These are phyloP conservation scores for Xanthoconium purpureum DNA, from an alignment of 768 basidiomycete species.

Conservation along the genomic window DNA sequence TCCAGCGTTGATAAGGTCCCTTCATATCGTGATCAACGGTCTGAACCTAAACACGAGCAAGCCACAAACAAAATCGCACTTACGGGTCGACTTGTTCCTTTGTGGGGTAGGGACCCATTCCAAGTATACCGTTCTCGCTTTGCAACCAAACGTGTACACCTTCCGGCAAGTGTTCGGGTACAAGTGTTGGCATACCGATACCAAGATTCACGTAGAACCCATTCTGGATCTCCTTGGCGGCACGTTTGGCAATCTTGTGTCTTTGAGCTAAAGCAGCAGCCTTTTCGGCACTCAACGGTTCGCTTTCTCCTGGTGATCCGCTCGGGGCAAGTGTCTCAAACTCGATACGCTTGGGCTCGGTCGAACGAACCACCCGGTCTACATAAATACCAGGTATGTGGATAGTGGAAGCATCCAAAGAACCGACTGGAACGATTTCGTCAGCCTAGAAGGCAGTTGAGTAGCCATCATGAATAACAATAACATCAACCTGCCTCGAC, in stretches of 20 bases:
- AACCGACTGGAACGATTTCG: constrained; percentile 80
- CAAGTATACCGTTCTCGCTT: constrained; percentile 87
- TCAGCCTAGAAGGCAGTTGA: constrained; percentile 57
- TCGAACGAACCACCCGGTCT: constrained; percentile 81
- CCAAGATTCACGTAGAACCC: constrained; percentile 88
- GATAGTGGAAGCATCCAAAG: constrained; percentile 75
- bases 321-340: constrained; percentile 63
- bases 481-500: constrained; percentile 60
- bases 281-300: constrained; percentile 43
- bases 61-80: constrained; percentile 30
- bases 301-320: constrained; percentile 29
- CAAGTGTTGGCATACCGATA: constrained; percentile 89
- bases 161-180: constrained; percentile 72
- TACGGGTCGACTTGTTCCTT: constrained; percentile 77
- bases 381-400: constrained; percentile 86
- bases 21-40: constrained; percentile 27
- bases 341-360: constrained; percentile 76
- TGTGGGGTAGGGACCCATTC: constrained; percentile 89
- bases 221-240: constrained; percentile 85
- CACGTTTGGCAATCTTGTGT: constrained; percentile 78
- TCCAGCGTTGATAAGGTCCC: constrained; percentile 91
- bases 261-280: constrained; percentile 53
- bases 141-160: constrained; percentile 85
- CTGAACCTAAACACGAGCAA: background rate
- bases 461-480: constrained; percentile 4